Percentiles rank a stretch among this genome's conserved stretches.
phyloP scores from a whole-genome alignment of 176 grass and related monocot genomes.

The Carex littledalei region DNA sequence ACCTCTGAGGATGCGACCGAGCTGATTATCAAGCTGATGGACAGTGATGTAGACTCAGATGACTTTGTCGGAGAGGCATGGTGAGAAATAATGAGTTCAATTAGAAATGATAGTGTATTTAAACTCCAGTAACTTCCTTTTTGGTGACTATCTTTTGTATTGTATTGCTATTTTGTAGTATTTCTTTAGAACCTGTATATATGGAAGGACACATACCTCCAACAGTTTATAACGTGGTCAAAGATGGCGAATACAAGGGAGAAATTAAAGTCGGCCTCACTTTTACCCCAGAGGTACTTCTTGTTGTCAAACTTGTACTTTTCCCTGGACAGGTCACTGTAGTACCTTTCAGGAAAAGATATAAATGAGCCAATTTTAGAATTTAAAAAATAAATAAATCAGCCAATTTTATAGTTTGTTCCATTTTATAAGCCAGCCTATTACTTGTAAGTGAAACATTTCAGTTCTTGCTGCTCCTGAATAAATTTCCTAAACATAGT shows the following conservation, averaged over 20 bases:
- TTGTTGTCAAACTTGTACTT: background rate
- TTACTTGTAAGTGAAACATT: background rate
- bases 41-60: conserved; percentile 53
- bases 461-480: background rate
- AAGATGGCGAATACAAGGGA: conserved; percentile 57
- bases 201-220: conserved; percentile 53
- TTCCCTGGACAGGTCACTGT: background rate
- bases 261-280: conserved; percentile 85
- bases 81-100: conserved; percentile 22
- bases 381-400: background rate
- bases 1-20: conserved; percentile 31
- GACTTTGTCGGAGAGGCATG: conserved; percentile 78
- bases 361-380: background rate
- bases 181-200: conserved; percentile 50
- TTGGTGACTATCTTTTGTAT: background rate
- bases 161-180: conserved; percentile 32
- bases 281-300: conserved; percentile 49
- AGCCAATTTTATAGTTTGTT: conserved; percentile 3
- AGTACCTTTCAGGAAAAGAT: background rate
- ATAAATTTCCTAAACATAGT: background rate
- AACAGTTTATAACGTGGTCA: conserved; percentile 51
- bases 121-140: background rate
- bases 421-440: background rate
- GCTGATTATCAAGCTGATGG: conserved; percentile 75
- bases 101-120: background rate